Evolutionary conservation across 768 basidiomycete species (phyloP).

Genomic region (Phanerochaete sordida): DNA sequence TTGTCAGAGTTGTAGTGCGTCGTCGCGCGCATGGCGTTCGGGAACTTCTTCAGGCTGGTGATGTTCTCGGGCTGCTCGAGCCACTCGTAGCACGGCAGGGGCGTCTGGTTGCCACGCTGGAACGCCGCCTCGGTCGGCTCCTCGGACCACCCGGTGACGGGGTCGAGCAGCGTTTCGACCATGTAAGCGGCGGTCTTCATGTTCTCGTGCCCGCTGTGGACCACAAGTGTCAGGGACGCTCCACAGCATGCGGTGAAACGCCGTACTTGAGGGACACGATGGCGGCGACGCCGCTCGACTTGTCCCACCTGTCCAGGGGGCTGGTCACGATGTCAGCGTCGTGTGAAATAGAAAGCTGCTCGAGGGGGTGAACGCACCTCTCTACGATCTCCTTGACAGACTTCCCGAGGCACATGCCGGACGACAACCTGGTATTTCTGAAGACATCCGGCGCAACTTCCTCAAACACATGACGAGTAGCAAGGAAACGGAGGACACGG

Average conservation of each 20-base stretch:
- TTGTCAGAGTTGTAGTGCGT: constrained; percentile 10
- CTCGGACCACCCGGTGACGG: constrained; percentile 16
- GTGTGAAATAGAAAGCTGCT: not conserved
- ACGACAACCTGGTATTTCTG: constrained; percentile 25
- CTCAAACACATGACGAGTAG: constrained; percentile 27
- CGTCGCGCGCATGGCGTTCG: constrained; percentile 6
- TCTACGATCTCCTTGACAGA: constrained; percentile 9
- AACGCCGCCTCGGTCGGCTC: constrained; percentile 15
- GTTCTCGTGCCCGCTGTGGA: constrained; percentile 17
- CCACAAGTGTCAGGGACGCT: not conserved
- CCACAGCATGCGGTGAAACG: too few relatives aligned
- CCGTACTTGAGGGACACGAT: constrained; percentile 5
- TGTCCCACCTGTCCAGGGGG: constrained; percentile 5
- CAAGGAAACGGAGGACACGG: constrained; percentile 27
- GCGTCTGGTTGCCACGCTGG: constrained; percentile 14
- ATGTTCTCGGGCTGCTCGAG: constrained; percentile 10
- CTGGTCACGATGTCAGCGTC: not conserved
- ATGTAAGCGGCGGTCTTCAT: constrained; percentile 15
- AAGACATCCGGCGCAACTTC: constrained; percentile 30
- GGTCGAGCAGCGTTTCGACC: constrained; percentile 19
- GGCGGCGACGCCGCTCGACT: constrained; percentile 8
- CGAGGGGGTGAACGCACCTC: not conserved
- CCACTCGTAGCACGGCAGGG: constrained; percentile 11
- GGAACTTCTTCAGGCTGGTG: constrained; percentile 3
- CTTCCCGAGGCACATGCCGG: constrained; percentile 14